A percentile compares a stretch with the other conserved stretches of the same genome.
phyloP scores from a whole-genome alignment of 805 yeast species.

The Schizosaccharomyces japonicus region DNA sequence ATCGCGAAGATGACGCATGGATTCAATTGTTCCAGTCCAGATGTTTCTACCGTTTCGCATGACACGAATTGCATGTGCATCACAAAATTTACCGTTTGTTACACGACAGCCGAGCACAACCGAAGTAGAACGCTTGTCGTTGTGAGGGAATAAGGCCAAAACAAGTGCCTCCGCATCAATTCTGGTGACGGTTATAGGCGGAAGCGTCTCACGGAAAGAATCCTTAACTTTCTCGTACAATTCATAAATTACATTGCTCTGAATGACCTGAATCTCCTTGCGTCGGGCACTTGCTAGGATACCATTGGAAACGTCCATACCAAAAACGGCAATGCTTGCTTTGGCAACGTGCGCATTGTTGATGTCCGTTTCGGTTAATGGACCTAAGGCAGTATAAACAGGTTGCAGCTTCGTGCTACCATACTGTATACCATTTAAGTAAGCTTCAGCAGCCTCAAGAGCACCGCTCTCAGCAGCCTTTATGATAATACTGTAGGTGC shows the following conservation, averaged over 20 bases:
- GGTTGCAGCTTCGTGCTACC: slow-evolving; percentile 56
- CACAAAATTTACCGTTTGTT: slow-evolving; percentile 36
- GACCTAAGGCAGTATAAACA: slow-evolving; percentile 54
- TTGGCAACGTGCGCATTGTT: slow-evolving; percentile 44
- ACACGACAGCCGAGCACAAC: slow-evolving; percentile 79
- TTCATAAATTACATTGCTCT: slow-evolving; percentile 64
- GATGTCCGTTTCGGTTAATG: slow-evolving; percentile 42
- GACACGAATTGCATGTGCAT: slow-evolving; percentile 35
- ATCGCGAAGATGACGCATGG: slow-evolving; percentile 61
- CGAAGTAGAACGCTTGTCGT: slow-evolving; percentile 26
- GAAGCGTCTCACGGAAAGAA: slow-evolving; percentile 32
- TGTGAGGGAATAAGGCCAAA: slow-evolving; percentile 47
- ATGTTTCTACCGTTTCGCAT: slow-evolving; percentile 25
- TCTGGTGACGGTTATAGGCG: slow-evolving; percentile 44
- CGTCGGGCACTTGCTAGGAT: slow-evolving; percentile 33
- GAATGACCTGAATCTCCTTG: slow-evolving; percentile 31
- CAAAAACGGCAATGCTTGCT: slow-evolving; percentile 42
- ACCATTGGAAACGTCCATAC: slow-evolving; percentile 42
- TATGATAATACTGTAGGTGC: slow-evolving; percentile 27
- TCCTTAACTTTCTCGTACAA: slow-evolving; percentile 63
- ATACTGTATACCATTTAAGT: slow-evolving; percentile 63
- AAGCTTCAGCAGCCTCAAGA: slow-evolving; percentile 72
- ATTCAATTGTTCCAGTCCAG: slow-evolving; percentile 37
- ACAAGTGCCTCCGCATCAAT: slow-evolving; percentile 43
- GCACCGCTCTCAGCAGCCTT: slow-evolving; percentile 90